Conservation (phyloP, 495 filamentous ascomycete species). For the Durotheca rogersii region DNA sequence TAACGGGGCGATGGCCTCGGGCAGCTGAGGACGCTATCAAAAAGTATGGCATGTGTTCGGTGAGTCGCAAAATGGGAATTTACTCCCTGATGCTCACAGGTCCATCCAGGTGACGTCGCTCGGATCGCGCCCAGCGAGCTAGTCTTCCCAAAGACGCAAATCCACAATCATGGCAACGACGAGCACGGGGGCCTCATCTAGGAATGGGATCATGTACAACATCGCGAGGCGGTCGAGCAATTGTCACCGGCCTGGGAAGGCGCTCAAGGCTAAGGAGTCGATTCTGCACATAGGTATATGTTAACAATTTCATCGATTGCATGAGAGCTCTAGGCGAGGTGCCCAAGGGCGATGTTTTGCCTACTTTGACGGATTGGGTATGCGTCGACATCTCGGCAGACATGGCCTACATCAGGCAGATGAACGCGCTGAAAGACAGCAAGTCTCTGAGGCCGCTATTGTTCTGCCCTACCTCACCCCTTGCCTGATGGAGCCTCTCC, state of each 20-base stretch:
- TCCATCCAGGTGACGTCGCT: constrained; percentile 36
- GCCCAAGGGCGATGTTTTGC: constrained; percentile 31
- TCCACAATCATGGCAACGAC: constrained; percentile 23
- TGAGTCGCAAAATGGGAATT: background rate
- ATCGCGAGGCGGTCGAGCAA: constrained; percentile 32
- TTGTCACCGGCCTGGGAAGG: constrained; percentile 31
- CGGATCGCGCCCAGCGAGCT: constrained; percentile 46
- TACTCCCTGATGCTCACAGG: too few species aligned
- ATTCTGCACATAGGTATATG: constrained; percentile 40
- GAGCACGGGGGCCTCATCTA: constrained; percentile 7
- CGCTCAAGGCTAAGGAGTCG: constrained; percentile 43
- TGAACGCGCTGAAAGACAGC: constrained; percentile 27
- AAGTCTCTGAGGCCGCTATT: constrained; percentile 5
- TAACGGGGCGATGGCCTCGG: constrained; percentile 3
- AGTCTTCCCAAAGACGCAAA: constrained; percentile 30
- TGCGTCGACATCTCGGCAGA: constrained; percentile 46
- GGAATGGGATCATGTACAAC: constrained; percentile 19
- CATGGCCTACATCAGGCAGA: constrained; percentile 2
- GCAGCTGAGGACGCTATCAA: background rate
- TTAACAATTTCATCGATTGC: constrained; percentile 36
- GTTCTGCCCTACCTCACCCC: constrained; percentile 7
- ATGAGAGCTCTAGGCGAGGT: constrained; percentile 25
- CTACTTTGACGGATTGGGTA: constrained; percentile 45
- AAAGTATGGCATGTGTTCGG: background rate
- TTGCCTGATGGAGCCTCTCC: constrained; percentile 25